Conservation (phyloP, 2,329 filamentous ascomycete species). For the Colletotrichum euphorbiae region DNA sequence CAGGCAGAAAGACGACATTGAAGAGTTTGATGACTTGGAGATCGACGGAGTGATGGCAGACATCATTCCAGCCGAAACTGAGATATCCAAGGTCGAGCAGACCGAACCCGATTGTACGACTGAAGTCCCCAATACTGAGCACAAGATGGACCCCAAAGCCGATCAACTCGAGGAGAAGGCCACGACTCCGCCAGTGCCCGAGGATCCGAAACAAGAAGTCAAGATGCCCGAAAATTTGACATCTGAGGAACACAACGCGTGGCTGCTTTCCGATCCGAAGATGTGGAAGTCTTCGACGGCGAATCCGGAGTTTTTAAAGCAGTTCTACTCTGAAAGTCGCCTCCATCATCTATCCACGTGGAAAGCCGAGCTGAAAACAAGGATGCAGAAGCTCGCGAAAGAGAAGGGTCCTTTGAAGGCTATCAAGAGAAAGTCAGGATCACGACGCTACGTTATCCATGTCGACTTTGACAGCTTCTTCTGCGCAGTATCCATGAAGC, state of each 20-base stretch:
- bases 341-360: constrained; percentile 95
- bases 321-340: constrained; percentile 95
- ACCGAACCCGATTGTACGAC: neutral
- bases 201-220: constrained; percentile 26
- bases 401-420: constrained; percentile 68
- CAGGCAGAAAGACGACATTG: constrained; percentile 30
- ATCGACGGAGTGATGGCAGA: constrained; percentile 36
- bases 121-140: neutral
- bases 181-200: neutral
- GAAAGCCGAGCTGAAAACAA: constrained; percentile 94
- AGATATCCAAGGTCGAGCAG: neutral
- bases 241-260: constrained; percentile 91
- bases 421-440: constrained; percentile 67
- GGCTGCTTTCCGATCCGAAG: constrained; percentile 84
- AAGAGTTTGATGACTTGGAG: constrained; percentile 38
- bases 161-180: no score
- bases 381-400: constrained; percentile 82
- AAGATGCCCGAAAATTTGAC: constrained; percentile 74
- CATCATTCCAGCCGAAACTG: constrained; percentile 20
- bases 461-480: constrained; percentile 99
- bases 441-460: constrained; percentile 87
- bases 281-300: constrained; percentile 90
- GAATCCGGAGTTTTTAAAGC: constrained; percentile 92
- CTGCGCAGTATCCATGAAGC: constrained; percentile 88
- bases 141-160: neutral